Conservation (phyloP, 768 basidiomycete genomes). For the Xerocomus brunneocitrinus region DNA sequence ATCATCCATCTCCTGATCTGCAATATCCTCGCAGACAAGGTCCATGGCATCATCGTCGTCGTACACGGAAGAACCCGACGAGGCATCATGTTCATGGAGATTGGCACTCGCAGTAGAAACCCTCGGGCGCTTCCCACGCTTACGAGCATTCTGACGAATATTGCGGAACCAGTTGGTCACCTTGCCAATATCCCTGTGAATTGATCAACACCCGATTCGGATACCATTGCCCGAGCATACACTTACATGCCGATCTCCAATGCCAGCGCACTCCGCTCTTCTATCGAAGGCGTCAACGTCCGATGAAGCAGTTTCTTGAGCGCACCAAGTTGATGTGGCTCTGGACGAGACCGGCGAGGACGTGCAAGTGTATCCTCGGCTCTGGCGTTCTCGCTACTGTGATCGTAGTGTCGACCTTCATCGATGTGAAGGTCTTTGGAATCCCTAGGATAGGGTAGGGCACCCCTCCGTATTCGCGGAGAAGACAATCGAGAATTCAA, state of each 20-base stretch:
- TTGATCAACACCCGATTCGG: conserved; percentile 11
- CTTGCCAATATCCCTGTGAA: conserved; percentile 67
- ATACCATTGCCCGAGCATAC: neutral
- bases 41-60: conserved; percentile 47
- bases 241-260: conserved; percentile 73
- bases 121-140: conserved; percentile 54
- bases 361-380: conserved; percentile 40
- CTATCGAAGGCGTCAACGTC: conserved; percentile 72
- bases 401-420: conserved; percentile 23
- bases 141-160: conserved; percentile 74
- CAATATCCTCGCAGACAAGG: conserved; percentile 38
- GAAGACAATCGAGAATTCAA: conserved; percentile 26
- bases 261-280: conserved; percentile 71
- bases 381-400: conserved; percentile 16
- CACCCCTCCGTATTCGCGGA: conserved; percentile 27
- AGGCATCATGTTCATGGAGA: conserved; percentile 45
- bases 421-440: conserved; percentile 23
- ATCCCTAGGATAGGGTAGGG: conserved; percentile 26
- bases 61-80: conserved; percentile 48
- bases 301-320: conserved; percentile 64
- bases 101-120: conserved; percentile 32
- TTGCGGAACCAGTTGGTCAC: conserved; percentile 90
- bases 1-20: conserved; percentile 47
- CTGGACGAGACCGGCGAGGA: conserved; percentile 71
- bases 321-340: conserved; percentile 72